Evolutionary conservation across 495 filamentous ascomycete species (phyloP), one percentile per base, ranked within the genome.

Genomic region (Thozetella sp.): DNA sequence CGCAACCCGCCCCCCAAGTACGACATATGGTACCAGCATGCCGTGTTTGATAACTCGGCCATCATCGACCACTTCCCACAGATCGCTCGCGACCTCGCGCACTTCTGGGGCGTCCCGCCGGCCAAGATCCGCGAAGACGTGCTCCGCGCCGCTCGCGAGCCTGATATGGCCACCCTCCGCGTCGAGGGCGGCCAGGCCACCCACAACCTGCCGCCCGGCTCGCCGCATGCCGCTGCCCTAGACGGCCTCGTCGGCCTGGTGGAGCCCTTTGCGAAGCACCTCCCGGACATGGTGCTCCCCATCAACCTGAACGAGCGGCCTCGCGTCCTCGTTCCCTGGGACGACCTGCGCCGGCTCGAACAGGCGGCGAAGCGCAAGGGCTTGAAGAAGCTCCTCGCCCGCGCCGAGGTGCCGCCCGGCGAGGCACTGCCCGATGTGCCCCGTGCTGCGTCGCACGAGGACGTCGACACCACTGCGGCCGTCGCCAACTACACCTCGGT

Each of bases 261-360:
- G 45, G 78, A 86, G 34, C 73, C 80, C 1, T 94, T 93, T 56
- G 79, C 81, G n/a, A 63, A 88, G 58, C 79, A 88, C 63, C 80
- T 96, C 3, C 91, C 90, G 1, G 83, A 91, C 54, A 91, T 96
- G 90, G 88, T 92, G 59, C 72, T 96, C 34, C 88, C 89, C 0
- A 87, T 96, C 73, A 96, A 95, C 68, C 65, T 92, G 23, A 85
- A 91, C 46, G 89, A 93, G 63, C 83, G 90, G 62, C 90, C 91
- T n/a, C 80, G 90, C 15, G 82, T 93, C 3, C 79, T 92, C 1
- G 85, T 91, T 0, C 87, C 90, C 2, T 90, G 86, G 80, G 82
- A 87, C 55, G 82, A 84, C 17, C 68, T 82, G 11, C 56, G 76
- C 4, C 62, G 65, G 6, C 62, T 84, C 22, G 77, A 65, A 46